Evolutionary conservation across 129 eudicot species (phyloP), one percentile per base, ranked within the genome.

Genomic region (Smallanthus sonchifolius): DNA sequence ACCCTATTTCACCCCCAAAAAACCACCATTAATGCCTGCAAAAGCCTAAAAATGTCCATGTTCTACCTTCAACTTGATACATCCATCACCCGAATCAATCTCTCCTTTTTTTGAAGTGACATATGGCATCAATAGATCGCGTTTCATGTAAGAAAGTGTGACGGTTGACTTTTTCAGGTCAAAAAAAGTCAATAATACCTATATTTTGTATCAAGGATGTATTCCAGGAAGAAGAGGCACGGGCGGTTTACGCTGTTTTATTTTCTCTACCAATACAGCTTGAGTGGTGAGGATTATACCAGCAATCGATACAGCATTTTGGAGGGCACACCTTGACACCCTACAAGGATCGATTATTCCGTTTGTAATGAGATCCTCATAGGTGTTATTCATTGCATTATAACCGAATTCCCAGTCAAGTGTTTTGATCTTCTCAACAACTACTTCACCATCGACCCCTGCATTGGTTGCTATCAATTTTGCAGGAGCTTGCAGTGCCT

Each of bases 401-500:
- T 88, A 95, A 9, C 97, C 99, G 42, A 76, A 65, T 37, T 83
- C 70, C 89, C 94, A 95, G 10, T 79, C 89, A 45, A 81, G 80
- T 39, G 49, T 56, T 77, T 73, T 75, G 34, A 91, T 77, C 61
- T 83, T 95, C 59, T 91, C 99, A 60, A 91, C 85, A 17, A 91
- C 87, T 36, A 85, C 84, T 68, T 44, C 85, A 2, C 99, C 99
- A 66, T 95, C 97, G 1, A 85, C 90, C 63, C 97, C 99, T 54
- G 95, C 99, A 76, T 91, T 95, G 3, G 72, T 76, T 69, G 99
- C 97, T 69, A 91, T 95, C 73, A 77, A 60, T 77, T 77, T 88
- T 70, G 99, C 81, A 67, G 99, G 97, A 47, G 96, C 97, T 70
- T 88, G 78, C 67, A 95, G 87, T 49, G 97, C 99, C 99, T 95